A percentile compares a stretch with the other conserved stretches of the same genome.
phyloP scores from a whole-genome alignment of 495 filamentous ascomycete genomes.

The Aspergillus haitiensis region DNA sequence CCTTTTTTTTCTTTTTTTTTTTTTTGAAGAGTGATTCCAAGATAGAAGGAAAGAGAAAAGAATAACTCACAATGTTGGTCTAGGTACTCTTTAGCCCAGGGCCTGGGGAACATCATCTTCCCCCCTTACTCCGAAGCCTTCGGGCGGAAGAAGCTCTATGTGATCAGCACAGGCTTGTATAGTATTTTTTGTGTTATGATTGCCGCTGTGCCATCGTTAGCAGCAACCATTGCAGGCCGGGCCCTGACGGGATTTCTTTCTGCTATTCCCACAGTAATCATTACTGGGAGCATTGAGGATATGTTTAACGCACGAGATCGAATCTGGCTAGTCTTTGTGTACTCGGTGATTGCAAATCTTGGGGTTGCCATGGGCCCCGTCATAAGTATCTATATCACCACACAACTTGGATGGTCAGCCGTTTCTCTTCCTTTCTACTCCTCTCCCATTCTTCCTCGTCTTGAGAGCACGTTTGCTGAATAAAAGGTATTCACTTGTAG shows the following conservation, averaged over 20 bases:
- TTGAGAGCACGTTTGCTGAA: background rate
- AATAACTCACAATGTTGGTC: background rate
- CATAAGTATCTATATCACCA: slow-evolving; percentile 42
- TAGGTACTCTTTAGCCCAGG: slow-evolving; percentile 46
- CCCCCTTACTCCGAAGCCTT: slow-evolving; percentile 49
- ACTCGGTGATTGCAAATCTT: slow-evolving; percentile 38
- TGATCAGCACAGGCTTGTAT: slow-evolving; percentile 38
- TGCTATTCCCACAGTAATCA: slow-evolving; percentile 45
- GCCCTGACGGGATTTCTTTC: slow-evolving; percentile 46
- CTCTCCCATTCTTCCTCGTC: background rate
- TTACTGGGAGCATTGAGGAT: slow-evolving; percentile 51
- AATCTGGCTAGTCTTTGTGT: slow-evolving; percentile 49
- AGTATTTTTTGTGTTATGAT: slow-evolving; percentile 40
- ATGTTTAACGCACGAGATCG: slow-evolving; percentile 45
- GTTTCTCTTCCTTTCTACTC: background rate
- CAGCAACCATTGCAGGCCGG: slow-evolving; percentile 36
- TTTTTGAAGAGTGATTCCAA: slow-evolving; percentile 4
- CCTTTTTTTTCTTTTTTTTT: too few relatives aligned
- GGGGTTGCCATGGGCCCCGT: slow-evolving; percentile 47
- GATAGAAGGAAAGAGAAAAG: background rate
- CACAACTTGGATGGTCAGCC: slow-evolving; percentile 36
- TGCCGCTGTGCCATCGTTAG: slow-evolving; percentile 30
- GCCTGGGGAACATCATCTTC: slow-evolving; percentile 46
- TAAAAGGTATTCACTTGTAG: slow-evolving; percentile 34
- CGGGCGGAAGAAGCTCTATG: slow-evolving; percentile 47